Evolutionary conservation across 768 basidiomycete genomes (phyloP), one percentile per base, ranked within the genome.

Genomic region (Lyophyllum decastes): DNA sequence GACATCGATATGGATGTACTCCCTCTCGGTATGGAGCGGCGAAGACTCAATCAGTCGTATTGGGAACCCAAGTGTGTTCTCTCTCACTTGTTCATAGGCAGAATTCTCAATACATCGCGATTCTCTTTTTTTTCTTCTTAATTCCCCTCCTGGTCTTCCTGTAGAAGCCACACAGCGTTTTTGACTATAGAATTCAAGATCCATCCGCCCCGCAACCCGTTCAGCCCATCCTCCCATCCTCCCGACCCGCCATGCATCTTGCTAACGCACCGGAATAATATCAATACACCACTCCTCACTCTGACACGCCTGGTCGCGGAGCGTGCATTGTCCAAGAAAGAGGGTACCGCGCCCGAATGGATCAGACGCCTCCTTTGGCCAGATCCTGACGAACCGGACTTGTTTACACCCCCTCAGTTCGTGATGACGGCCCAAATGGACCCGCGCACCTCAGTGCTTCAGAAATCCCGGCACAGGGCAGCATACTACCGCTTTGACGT

Each of bases 21-120:
- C 43, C 86, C 94, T 0, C 68, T 78, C 26, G 94, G 94, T 12
- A 97, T 97, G 94, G 87, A 89, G 61, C 78, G 85, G 59, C 77
- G 87, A 57, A 88, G 80, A 63, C 62, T 80, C 54, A 97, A 95
- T 69, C 90, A 93, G 69, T 94, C 93, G 7, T 80, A 77, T 22
- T 95, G 90, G 85, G 89, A 95, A 74, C 75, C 77, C 70, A 92
- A 82, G 94, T 96, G 72, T 62, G 84, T 76, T 52, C 51, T 70
- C 51, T 45, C 38, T 59, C 47, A 25, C 60, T 61, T 41, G 25
- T 54, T 40, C 53, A 25, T 50, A 56, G 46, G 25, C 24, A 38
- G 57, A 54, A 26, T 54, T 30, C 40, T 55, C 52, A 47, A 56
- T 55, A 45, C 19, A 59, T 48, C 49, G 26, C 19, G 24, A 41